Percentiles rank a stretch among this genome's conserved stretches.
These are phyloP conservation scores for Cryptococcus hybrid DNA, from an alignment of 1,284 basidiomycete species.

Conservation along the genomic window DNA sequence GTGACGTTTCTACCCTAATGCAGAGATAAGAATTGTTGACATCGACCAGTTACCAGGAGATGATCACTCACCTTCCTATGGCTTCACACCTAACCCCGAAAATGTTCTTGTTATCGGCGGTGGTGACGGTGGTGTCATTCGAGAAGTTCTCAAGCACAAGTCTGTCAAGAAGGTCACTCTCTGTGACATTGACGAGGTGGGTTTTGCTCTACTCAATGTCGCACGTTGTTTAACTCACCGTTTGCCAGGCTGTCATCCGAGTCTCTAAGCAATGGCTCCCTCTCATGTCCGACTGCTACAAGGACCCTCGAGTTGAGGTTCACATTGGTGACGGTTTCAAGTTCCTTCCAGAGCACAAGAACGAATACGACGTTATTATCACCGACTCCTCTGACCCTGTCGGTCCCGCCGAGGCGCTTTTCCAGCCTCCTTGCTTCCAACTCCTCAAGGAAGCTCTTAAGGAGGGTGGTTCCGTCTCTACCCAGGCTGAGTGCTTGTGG, in stretches of 20 bases:
- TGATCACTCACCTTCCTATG: constrained; percentile 96
- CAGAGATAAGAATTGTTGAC: neutral
- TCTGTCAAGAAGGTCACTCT: constrained; percentile 89
- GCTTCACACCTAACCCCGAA: constrained; percentile 95
- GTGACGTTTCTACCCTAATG: constrained; percentile 41
- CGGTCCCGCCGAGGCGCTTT: constrained; percentile 90
- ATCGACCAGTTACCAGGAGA: constrained; percentile 94
- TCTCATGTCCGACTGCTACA: constrained; percentile 85
- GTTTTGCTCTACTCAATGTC: constrained; percentile 12
- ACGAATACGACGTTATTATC: constrained; percentile 96
- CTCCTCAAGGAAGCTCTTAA: constrained; percentile 86
- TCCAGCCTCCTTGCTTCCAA: constrained; percentile 97
- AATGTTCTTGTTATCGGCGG: constrained; percentile 96
- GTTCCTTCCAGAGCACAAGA: constrained; percentile 86
- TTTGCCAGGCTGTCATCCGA: constrained; percentile 78
- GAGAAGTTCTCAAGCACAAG: constrained; percentile 95
- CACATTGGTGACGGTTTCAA: constrained; percentile 96
- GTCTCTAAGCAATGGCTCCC: constrained; percentile 93
- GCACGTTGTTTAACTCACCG: neutral
- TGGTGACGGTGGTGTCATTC: constrained; percentile 93
- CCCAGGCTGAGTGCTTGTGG: constrained; percentile 97
- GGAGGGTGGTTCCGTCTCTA: constrained; percentile 90
- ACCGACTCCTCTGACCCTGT: constrained; percentile 99
- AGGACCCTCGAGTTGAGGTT: constrained; percentile 81
- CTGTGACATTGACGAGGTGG: constrained; percentile 95